These are phyloP conservation scores for Apiotrichum brassicae DNA, from an alignment of 1,284 basidiomycete species.

Conservation along the genomic window DNA sequence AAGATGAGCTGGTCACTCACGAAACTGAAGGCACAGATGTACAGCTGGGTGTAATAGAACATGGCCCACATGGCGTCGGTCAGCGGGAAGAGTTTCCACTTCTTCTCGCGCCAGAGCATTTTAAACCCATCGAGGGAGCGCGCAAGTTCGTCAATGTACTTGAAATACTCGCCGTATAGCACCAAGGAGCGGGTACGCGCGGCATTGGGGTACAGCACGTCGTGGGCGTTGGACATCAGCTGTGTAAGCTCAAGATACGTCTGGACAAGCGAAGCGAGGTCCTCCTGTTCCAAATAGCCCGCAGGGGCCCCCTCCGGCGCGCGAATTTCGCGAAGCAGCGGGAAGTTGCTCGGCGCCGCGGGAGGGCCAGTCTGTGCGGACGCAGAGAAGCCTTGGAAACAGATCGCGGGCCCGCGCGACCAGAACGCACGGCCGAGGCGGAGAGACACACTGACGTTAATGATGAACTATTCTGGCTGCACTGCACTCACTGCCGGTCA, in stretches of 20 bases:
- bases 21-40: constrained; percentile 47
- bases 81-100: constrained; percentile 38
- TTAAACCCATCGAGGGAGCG: constrained; percentile 44
- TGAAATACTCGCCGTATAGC: constrained; percentile 42
- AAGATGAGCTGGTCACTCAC: constrained; percentile 28
- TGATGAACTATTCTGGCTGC: background rate
- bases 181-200: constrained; percentile 41
- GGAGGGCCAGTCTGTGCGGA: constrained; percentile 42
- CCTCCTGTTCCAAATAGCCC: constrained; percentile 31
- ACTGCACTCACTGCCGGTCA: constrained; percentile 35
- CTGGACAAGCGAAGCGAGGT: constrained; percentile 41
- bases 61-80: constrained; percentile 40
- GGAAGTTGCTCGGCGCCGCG: constrained; percentile 41
- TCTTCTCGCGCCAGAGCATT: constrained; percentile 38
- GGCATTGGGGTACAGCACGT: constrained; percentile 44
- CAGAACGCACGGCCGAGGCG: constrained; percentile 47
- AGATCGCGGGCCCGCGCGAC: constrained; percentile 44
- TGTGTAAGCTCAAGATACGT: constrained; percentile 46
- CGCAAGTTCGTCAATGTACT: constrained; percentile 45
- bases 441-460: constrained; percentile 30
- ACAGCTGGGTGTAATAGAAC: constrained; percentile 42
- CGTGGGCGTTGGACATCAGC: constrained; percentile 46
- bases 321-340: constrained; percentile 34
- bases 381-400: constrained; percentile 45
- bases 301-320: constrained; percentile 3